Conservation (phyloP, 176 grass and related monocot genomes). For the Musa itinerans region DNA sequence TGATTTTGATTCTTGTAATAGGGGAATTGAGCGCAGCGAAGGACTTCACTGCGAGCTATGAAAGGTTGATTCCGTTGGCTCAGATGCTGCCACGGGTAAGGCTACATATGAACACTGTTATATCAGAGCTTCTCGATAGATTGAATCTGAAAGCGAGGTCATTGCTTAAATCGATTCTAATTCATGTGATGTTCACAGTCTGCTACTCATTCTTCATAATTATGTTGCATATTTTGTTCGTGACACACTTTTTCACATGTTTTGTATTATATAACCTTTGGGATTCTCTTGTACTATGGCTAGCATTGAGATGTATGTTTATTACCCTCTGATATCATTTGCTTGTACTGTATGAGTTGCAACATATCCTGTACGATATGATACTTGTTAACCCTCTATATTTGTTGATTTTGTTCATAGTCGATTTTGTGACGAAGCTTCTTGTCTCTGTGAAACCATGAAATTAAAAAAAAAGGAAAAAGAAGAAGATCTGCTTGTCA, state of each 20-base stretch:
- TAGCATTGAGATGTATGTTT: too few species aligned
- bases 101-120: slow-evolving; percentile 58
- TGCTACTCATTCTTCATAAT: background rate
- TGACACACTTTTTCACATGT: background rate
- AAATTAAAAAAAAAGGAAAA: too few species aligned
- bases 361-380: too few species aligned
- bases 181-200: slow-evolving; percentile 32
- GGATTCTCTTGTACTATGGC: too few species aligned
- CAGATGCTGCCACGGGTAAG: slow-evolving; percentile 79
- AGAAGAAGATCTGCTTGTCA: too few species aligned
- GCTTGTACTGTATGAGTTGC: too few species aligned
- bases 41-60: slow-evolving; percentile 71
- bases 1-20: slow-evolving; percentile 19
- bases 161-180: slow-evolving; percentile 70
- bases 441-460: too few species aligned
- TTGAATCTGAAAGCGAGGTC: slow-evolving; percentile 56
- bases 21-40: slow-evolving; percentile 73
- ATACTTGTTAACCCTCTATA: too few species aligned
- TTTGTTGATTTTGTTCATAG: too few species aligned
- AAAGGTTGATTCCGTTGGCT: slow-evolving; percentile 59
- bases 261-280: too few species aligned
- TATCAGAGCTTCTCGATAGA: slow-evolving; percentile 52
- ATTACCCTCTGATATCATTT: too few species aligned
- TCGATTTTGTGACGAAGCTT: too few species aligned
- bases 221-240: background rate